Percentiles rank a stretch among this genome's conserved stretches.
Conservation (phyloP, 2,329 filamentous ascomycete species). For the Aspergillus brasiliensis region DNA sequence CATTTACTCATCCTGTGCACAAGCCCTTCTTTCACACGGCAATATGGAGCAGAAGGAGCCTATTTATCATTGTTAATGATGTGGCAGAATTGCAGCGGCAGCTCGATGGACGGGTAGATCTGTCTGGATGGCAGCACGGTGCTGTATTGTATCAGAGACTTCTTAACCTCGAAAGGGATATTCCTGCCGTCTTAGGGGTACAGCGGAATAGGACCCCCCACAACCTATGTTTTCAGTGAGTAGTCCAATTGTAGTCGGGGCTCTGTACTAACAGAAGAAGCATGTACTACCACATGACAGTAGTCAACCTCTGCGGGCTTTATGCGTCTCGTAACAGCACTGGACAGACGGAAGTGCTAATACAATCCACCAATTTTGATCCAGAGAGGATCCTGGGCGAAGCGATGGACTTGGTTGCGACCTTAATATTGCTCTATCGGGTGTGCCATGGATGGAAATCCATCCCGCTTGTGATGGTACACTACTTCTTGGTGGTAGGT, state of each 20-base stretch:
- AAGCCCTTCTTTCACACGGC: background rate
- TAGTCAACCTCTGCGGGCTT: slow-evolving; percentile 1
- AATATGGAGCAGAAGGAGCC: background rate
- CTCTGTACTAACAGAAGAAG: background rate
- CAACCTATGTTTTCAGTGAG: slow-evolving; percentile 4
- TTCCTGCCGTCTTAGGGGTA: background rate
- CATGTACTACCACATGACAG: slow-evolving; percentile 6
- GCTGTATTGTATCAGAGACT: background rate
- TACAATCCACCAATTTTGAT: background rate
- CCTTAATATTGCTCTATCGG: slow-evolving; percentile 3
- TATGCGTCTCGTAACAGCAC: background rate
- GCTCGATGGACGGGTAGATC: background rate
- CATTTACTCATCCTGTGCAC: background rate
- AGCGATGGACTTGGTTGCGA: background rate
- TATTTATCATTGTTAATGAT: background rate
- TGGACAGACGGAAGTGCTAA: background rate
- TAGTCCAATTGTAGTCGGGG: background rate
- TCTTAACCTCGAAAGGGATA: background rate
- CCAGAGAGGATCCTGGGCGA: background rate
- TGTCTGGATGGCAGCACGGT: background rate
- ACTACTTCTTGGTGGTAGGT: slow-evolving; percentile 4
- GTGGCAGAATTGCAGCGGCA: background rate
- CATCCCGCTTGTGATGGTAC: background rate
- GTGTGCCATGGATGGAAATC: slow-evolving; percentile 6
- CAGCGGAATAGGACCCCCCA: slow-evolving; percentile 1